Evolutionary conservation across 768 basidiomycete genomes (phyloP), one percentile per base, ranked within the genome.

Genomic region (Rhodotorula babjevae): DNA sequence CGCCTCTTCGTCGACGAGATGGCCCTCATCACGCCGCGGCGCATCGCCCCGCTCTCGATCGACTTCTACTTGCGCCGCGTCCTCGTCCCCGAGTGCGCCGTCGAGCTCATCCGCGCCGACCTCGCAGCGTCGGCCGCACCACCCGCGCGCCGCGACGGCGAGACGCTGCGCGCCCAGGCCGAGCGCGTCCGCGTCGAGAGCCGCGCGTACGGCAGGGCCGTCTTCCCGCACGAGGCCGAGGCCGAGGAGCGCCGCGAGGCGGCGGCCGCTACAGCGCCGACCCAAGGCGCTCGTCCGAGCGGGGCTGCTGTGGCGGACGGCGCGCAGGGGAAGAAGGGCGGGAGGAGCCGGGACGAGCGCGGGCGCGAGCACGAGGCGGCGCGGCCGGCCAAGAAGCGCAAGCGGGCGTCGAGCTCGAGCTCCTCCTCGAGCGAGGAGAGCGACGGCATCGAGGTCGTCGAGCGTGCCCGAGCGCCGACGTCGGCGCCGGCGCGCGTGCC

Each of bases 81-180:
- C 44, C 85, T 98, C n/a, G 87, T 97, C 5, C 95, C 95, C 3
- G 94, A 97, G 81, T 87, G 89, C 0, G 91, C 89, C 1, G 83
- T 89, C 53, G 83, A 85, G 33, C 86, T 98, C n/a, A 91, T 97
- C 71, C 87, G 87, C 83, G 84, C 89, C 69, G 93, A 98, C 79
- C 85, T 61, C 31, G 21, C 19, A 0, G 9, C 60, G 78, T 1
- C 80, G 25, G 9, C 4, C 11, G 23, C 61, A 16, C 10, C n/a
- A 6, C 3, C 88, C 19, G 77, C 80, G 55, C 21, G 84, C 83
- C 6, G 80, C 2, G 53, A 18, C 21, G 18, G 44, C 31, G 25
- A 18, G 44, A 46, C 44, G 44, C 44, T 11, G 27, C 27, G 83
- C 8, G 77, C 80, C 0, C 83, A 81, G 1, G 91, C 90, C 0